These are phyloP conservation scores for Colletotrichum sp. DNA, from an alignment of 2,329 filamentous ascomycete species.

Conservation along the genomic window DNA sequence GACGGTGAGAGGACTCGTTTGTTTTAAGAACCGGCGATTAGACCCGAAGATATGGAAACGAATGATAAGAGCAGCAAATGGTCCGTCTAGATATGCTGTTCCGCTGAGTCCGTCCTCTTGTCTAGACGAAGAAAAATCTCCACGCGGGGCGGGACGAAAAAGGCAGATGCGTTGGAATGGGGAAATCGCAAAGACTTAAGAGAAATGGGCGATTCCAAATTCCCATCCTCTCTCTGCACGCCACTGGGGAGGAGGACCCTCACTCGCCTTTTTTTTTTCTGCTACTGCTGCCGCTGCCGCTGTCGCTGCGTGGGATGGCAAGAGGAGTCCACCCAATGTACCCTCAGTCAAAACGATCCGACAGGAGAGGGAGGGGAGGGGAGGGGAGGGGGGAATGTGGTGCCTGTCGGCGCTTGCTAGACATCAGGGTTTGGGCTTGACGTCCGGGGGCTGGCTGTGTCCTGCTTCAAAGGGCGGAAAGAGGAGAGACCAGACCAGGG, in stretches of 20 bases:
- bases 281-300: background rate
- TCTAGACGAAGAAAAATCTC: background rate
- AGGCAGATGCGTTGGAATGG: background rate
- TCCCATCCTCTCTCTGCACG: background rate
- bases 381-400: background rate
- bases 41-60: background rate
- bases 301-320: background rate
- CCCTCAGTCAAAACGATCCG: background rate
- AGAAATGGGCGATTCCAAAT: conserved; percentile 11
- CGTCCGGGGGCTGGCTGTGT: background rate
- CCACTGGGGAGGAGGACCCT: background rate
- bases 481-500: background rate
- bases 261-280: background rate
- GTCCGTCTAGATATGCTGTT: background rate
- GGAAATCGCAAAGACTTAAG: background rate
- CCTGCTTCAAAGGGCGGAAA: background rate
- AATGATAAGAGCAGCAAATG: background rate
- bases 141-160: background rate
- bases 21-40: background rate
- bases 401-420: background rate
- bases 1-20: background rate
- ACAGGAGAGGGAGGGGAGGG: background rate
- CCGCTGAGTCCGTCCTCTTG: background rate
- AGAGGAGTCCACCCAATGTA: background rate
- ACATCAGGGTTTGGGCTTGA: background rate